Conservation (phyloP, 2,329 filamentous ascomycete species). For the Paraphaeosphaeria minitans region DNA sequence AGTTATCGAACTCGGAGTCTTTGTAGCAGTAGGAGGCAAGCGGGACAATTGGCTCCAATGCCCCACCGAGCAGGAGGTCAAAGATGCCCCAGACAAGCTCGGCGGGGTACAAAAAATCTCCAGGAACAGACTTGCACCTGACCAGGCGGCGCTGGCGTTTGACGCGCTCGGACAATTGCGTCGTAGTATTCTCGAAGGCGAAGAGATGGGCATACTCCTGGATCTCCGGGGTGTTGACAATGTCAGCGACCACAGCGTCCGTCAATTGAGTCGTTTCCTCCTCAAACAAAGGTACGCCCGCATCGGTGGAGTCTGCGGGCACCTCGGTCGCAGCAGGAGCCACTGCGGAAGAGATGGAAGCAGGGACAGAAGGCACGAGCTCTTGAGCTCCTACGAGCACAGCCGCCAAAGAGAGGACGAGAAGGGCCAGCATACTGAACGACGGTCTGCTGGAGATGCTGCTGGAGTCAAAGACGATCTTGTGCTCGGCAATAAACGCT, state of each 20-base stretch:
- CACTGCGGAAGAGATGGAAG: constrained; percentile 14
- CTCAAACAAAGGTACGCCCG: constrained; percentile 29
- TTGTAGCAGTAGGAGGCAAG: constrained; percentile 37
- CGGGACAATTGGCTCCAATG: constrained; percentile 33
- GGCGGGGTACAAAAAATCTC: constrained; percentile 31
- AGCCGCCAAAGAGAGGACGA: constrained; percentile 21
- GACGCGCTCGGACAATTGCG: background rate
- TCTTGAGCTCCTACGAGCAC: constrained; percentile 21
- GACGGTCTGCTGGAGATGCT: background rate
- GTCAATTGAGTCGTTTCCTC: constrained; percentile 32
- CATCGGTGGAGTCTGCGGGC: constrained; percentile 22
- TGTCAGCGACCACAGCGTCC: constrained; percentile 27
- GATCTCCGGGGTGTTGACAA: constrained; percentile 23
- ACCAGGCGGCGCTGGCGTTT: constrained; percentile 1
- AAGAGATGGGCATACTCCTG: constrained; percentile 29
- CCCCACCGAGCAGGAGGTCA: constrained; percentile 29
- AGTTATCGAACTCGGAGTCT: constrained; percentile 35
- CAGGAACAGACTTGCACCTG: constrained; percentile 37
- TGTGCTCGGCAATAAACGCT: background rate
- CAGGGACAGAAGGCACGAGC: constrained; percentile 19
- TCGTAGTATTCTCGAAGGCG: constrained; percentile 43
- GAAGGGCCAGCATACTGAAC: constrained; percentile 24
- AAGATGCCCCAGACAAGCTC: constrained; percentile 28
- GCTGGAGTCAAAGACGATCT: background rate
- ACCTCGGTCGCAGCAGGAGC: constrained; percentile 35